Percentiles rank a stretch among this genome's conserved stretches.
Conservation (phyloP, 495 filamentous ascomycete genomes). For the Aspergillus nidulans region DNA sequence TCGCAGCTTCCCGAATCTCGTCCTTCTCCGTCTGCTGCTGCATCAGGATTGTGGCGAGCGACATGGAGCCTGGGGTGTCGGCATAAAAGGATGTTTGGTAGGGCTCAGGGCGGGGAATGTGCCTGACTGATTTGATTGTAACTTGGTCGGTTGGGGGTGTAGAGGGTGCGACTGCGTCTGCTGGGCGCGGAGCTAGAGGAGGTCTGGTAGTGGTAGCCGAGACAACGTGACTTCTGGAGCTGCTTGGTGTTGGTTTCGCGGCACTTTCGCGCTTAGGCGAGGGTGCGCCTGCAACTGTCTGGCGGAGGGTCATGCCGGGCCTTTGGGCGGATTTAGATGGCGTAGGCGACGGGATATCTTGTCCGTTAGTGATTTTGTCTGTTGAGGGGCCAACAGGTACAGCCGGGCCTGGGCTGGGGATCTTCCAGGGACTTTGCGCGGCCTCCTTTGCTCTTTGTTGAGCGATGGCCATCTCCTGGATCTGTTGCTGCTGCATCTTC, state of each 20-base stretch:
- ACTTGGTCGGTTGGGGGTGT: slow-evolving; percentile 14
- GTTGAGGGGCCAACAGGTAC: slow-evolving; percentile 18
- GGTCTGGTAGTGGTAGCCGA: slow-evolving; percentile 21
- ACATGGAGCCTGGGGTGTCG: slow-evolving; percentile 57
- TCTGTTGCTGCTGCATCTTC: slow-evolving; percentile 66
- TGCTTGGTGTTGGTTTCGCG: slow-evolving; percentile 27
- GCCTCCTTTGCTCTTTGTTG: slow-evolving; percentile 46
- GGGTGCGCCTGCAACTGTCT: slow-evolving; percentile 55
- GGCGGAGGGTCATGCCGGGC: slow-evolving; percentile 57
- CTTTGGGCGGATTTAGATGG: slow-evolving; percentile 31
- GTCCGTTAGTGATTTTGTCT: slow-evolving; percentile 20
- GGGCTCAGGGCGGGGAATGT: slow-evolving; percentile 40
- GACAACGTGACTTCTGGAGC: slow-evolving; percentile 22
- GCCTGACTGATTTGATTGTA: slow-evolving; percentile 43
- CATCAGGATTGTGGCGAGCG: slow-evolving; percentile 81
- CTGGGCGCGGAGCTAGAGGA: slow-evolving; percentile 14
- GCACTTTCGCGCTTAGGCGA: slow-evolving; percentile 27
- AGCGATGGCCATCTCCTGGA: slow-evolving; percentile 48
- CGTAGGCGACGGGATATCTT: slow-evolving; percentile 15
- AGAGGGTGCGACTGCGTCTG: slow-evolving; percentile 16
- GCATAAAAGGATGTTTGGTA: slow-evolving; percentile 33
- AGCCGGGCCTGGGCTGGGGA: slow-evolving; percentile 27
- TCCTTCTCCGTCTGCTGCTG: slow-evolving; percentile 85
- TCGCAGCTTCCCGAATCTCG: slow-evolving; percentile 69
- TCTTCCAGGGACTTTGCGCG: slow-evolving; percentile 70